phyloP scores from a whole-genome alignment of 108 stramenopile species.

The Parmales sp. region DNA sequence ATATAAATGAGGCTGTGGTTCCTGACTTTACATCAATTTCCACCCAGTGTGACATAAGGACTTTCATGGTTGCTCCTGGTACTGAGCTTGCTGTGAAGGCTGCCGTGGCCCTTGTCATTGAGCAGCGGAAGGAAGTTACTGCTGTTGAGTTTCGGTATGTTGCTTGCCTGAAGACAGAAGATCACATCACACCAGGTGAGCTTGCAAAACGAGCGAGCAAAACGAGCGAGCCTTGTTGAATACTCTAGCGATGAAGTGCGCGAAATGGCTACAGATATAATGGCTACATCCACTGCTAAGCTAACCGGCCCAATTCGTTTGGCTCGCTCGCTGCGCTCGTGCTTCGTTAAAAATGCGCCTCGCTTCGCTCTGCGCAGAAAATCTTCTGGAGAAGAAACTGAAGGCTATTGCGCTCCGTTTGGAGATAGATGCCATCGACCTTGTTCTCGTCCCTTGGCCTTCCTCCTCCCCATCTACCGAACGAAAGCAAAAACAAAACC shows the following conservation, averaged over 20 bases:
- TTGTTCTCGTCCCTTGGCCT: too few relatives aligned
- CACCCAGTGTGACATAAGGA: background rate
- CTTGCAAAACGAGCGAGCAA: background rate
- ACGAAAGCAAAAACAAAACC: background rate
- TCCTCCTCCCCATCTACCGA: background rate
- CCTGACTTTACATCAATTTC: background rate
- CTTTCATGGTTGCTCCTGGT: background rate
- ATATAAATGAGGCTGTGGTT: background rate
- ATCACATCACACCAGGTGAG: background rate
- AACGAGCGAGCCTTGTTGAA: background rate
- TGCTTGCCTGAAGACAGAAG: background rate
- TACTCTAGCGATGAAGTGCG: background rate
- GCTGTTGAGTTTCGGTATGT: background rate
- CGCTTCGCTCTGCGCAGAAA: too few relatives aligned
- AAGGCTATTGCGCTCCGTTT: too few relatives aligned
- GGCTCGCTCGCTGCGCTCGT: background rate
- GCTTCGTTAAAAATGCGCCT: background rate
- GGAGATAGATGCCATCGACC: too few relatives aligned
- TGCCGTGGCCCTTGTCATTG: background rate
- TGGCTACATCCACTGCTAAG: background rate
- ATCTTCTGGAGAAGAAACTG: too few relatives aligned
- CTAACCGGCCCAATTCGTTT: background rate
- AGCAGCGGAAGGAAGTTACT: background rate
- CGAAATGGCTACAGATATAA: background rate
- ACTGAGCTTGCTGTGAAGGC: background rate